phyloP scores from a whole-genome alignment of 2,329 filamentous ascomycete genomes.

The Venturia carpophila region DNA sequence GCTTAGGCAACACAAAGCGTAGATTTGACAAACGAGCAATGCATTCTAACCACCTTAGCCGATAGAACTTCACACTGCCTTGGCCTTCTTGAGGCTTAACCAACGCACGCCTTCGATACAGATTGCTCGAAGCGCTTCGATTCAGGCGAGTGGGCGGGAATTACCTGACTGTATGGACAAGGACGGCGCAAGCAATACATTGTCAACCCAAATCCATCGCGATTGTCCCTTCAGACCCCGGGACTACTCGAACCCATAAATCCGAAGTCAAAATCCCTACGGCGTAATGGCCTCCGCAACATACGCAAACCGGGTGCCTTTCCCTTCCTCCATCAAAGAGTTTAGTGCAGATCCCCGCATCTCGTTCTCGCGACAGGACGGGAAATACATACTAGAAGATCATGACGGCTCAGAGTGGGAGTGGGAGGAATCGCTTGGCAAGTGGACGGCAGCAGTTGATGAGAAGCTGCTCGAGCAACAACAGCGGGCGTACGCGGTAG shows the following conservation, averaged over 20 bases:
- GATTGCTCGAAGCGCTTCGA: not conserved
- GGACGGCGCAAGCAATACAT: not conserved
- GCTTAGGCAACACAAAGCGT: conserved; percentile 1
- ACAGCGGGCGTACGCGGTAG: conserved; percentile 52
- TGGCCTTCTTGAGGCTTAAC: not conserved
- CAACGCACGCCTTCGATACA: not conserved
- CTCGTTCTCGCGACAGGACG: conserved; percentile 75
- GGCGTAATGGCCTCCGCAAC: not conserved
- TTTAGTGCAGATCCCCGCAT: conserved; percentile 47
- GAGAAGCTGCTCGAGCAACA: conserved; percentile 54
- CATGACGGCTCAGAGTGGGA: conserved; percentile 79
- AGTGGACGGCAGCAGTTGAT: conserved; percentile 67
- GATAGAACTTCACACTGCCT: not conserved
- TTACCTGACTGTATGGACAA: not conserved
- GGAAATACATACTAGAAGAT: conserved; percentile 75
- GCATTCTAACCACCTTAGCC: not conserved
- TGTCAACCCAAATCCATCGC: not conserved
- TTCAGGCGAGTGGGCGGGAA: not conserved
- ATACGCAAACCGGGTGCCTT: conserved; percentile 12
- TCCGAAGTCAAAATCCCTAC: not conserved
- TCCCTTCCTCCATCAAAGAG: conserved; percentile 21
- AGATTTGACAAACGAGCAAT: not conserved
- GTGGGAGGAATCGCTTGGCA: conserved; percentile 61
- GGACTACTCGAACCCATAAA: not conserved
- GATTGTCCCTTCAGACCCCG: not conserved